A percentile compares a stretch with the other conserved stretches of the same genome.
Evolutionary conservation across 2,329 filamentous ascomycete species (phyloP).

Genomic region (Ophiostoma triangulosporum): DNA sequence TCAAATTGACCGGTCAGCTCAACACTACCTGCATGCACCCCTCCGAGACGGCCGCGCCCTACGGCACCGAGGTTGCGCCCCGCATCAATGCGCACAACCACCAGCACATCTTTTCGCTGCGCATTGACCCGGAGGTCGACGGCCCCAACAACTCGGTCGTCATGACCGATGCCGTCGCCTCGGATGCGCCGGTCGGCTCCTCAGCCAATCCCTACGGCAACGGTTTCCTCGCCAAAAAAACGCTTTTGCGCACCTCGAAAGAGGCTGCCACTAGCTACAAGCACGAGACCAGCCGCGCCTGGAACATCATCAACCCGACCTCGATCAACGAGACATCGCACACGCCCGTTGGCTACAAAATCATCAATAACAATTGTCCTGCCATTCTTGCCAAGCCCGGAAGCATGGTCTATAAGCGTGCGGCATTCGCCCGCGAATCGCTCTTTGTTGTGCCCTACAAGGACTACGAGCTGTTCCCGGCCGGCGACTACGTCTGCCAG

Average conservation of each 20-base stretch:
- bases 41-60: constrained; percentile 69
- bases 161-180: constrained; percentile 62
- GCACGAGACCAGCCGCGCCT: constrained; percentile 51
- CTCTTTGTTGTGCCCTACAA: constrained; percentile 78
- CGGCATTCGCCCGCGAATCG: constrained; percentile 74
- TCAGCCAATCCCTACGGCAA: constrained; percentile 80
- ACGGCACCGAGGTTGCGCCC: constrained; percentile 85
- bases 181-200: constrained; percentile 63
- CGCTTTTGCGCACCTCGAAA: constrained; percentile 57
- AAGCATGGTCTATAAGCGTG: constrained; percentile 79
- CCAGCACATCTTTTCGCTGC: constrained; percentile 86
- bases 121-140: constrained; percentile 76
- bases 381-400: constrained; percentile 66
- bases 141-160: constrained; percentile 66
- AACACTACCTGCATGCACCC: constrained; percentile 79
- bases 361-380: constrained; percentile 76
- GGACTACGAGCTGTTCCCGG: constrained; percentile 72
- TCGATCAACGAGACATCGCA: constrained; percentile 45
- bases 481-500: constrained; percentile 76
- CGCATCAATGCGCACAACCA: constrained; percentile 92
- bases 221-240: constrained; percentile 77
- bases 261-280: constrained; percentile 69
- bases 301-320: constrained; percentile 33
- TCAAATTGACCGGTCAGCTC: constrained; percentile 81
- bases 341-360: constrained; percentile 77